Percentiles rank a stretch among this genome's conserved stretches.
Evolutionary conservation across 441 rosid species (phyloP).

Genomic region (Francoa sonchifolia): DNA sequence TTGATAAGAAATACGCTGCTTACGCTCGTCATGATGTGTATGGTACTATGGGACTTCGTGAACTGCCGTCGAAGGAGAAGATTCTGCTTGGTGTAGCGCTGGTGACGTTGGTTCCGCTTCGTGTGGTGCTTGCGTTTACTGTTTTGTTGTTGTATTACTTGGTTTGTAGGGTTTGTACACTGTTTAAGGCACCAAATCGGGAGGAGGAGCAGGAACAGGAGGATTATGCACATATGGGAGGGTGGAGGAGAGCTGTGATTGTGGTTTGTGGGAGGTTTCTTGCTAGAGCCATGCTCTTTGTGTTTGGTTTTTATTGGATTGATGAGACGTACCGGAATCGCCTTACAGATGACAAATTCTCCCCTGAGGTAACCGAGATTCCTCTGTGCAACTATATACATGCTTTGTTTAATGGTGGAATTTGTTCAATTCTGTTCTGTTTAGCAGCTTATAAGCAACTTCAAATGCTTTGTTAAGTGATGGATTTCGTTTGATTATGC

Average conservation of each 20-base stretch:
- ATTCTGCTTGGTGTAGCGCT: constrained; percentile 39
- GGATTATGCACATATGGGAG: constrained; percentile 85
- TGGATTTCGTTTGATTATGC: too few relatives aligned
- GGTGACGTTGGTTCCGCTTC: constrained; percentile 61
- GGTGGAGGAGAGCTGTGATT: constrained; percentile 76
- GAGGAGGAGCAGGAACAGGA: constrained; percentile 50
- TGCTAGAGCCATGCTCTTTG: constrained; percentile 54
- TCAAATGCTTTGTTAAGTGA: too few relatives aligned
- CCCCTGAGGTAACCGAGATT: too few relatives aligned
- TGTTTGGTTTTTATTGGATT: constrained; percentile 90
- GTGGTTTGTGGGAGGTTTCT: constrained; percentile 54
- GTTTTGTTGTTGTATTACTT: constrained; percentile 51
- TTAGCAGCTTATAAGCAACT: too few relatives aligned
- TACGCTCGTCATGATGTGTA: constrained; percentile 69
- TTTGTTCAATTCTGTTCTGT: too few relatives aligned
- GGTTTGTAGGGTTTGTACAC: constrained; percentile 70
- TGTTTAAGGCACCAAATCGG: constrained; percentile 57
- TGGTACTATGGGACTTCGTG: constrained; percentile 85
- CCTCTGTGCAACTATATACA: too few relatives aligned
- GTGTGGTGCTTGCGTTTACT: constrained; percentile 39
- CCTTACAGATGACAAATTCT: background rate
- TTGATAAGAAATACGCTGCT: constrained; percentile 87
- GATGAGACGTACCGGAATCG: constrained; percentile 28
- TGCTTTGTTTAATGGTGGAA: too few relatives aligned
- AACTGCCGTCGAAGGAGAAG: constrained; percentile 59